Base-by-base conservation (phyloP, 768 basidiomycete species). In the Sutorius australiensis region DNA sequence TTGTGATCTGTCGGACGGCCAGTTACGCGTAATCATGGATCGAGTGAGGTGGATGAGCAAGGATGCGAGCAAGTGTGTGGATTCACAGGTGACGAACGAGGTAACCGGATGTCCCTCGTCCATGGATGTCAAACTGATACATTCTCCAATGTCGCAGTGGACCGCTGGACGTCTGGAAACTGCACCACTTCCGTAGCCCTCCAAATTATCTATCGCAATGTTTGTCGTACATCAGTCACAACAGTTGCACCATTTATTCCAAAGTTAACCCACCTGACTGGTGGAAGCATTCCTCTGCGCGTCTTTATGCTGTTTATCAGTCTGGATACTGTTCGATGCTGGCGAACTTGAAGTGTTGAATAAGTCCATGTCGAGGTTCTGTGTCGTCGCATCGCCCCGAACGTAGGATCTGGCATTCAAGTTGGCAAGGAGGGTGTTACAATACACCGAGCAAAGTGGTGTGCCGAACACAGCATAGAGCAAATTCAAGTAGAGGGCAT, bases 361-460 rank as follows among this genome's bases (percentile, higher is more conserved):
- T 31, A 39, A 27, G 10, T 19, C 42, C 13, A 24, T 1, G 8
- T 12, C 8, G 13, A 8, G 3, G 3, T 55, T 13, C 6, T n/a
- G 32, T 13, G 3, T 19, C n/a, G 11, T 6, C 17, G 0, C 17
- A 5, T 33, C 40, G 38, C 38, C 47, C 11, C 46, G 51, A 11
- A 59, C 10, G 19, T 59, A 59, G 24, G 17, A 7, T 54, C 58
- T 47, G 0, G 32, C 45, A 5, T 59, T 59, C 37, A 59, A 19
- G 44, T 58, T 54, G 27, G 47, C 53, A 3, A 60, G 50, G 6
- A 51, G 24, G 1, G 59, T 60, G 21, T 60, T 58, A 4, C 37
- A 44, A 37, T 60, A 60, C 17, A 60, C 5, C 11, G 48, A 17
- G 33, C 38, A 50, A 3, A 53, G 37, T 3, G 60, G 51, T 14